phyloP scores from a whole-genome alignment of 148 eudicot species.

The Diospyros kaki region DNA sequence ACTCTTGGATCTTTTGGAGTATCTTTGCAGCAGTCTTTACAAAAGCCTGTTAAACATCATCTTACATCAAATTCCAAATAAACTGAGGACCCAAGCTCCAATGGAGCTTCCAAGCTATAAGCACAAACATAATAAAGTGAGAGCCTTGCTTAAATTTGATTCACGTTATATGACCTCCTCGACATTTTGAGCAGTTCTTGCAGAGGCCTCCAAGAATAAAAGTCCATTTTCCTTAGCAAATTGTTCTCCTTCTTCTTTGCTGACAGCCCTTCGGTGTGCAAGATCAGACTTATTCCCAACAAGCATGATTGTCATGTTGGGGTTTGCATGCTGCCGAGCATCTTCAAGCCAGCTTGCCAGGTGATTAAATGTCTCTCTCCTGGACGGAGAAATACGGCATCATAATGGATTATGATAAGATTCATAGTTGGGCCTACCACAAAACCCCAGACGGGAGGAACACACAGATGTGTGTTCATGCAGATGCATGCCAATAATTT shows the following conservation, averaged over 20 bases:
- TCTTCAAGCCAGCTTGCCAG: conserved; percentile 77
- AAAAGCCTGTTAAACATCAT: conserved; percentile 42
- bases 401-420: background rate
- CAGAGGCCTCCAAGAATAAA: conserved; percentile 67
- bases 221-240: conserved; percentile 78
- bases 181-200: conserved; percentile 68
- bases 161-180: conserved; percentile 48
- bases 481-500: no score
- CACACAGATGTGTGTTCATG: background rate
- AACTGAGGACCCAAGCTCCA: background rate
- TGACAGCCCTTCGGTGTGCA: conserved; percentile 76
- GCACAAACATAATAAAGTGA: conserved; percentile 4
- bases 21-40: conserved; percentile 52
- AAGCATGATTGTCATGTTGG: conserved; percentile 77
- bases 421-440: background rate
- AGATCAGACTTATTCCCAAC: conserved; percentile 72
- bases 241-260: conserved; percentile 82
- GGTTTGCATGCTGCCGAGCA: conserved; percentile 76
- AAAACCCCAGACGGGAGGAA: conserved; percentile 5
- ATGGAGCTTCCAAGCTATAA: background rate
- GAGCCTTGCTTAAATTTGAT: background rate
- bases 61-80: background rate
- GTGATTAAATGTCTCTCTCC: conserved; percentile 81
- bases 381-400: conserved; percentile 16
- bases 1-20: conserved; percentile 62